Base-by-base conservation (phyloP, 2,329 filamentous ascomycete species). In the Fusarium ambrosium region DNA sequence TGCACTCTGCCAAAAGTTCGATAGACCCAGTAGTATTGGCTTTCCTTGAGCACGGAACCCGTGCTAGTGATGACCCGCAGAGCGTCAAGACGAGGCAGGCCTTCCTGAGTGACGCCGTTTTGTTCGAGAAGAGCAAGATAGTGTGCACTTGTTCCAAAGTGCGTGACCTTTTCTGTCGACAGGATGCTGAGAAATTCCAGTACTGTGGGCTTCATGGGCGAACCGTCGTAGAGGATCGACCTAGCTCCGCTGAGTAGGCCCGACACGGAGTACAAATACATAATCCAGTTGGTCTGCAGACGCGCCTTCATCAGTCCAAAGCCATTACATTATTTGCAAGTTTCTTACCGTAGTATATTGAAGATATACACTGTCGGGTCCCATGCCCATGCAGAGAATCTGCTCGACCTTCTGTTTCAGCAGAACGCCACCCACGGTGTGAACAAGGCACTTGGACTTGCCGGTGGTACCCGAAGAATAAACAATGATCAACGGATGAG, bases 401-500 rank as follows among this genome's bases (percentile, higher is more conserved):
- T 64, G 64, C 39, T 68, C 66, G 14, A 64, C 64, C 34, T 64
- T 64, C 18, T 61, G 51, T 45, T 68, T 61, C 14, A 68, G 7
- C 41, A 68, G 43, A 7, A 68, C 51, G 4, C 66, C 66, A 34
- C 66, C 61, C 10, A 61, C 61, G 14, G 51, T 64, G 14, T 68
- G 66, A 8, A 68, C 2, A 53, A 68, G 64, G 13, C 66, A 64
- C 36, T 68, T 68, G 1, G 66, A 61, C 11, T 55, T 18, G 16
- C 66, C 66, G 18, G 53, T 62, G 9, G 61, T 68, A 29, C 61
- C 66, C 16, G 61, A 64, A 9, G 66, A 68, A 41, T 68, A 68
- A 16, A 68, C 56, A 14, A 68, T 68, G 14, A 68, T 60, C 1
- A 20, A 61, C 3, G 66, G 66, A 13, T 68, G 61, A 16, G 29